A percentile compares a stretch with the other conserved stretches of the same genome.
Evolutionary conservation across 495 filamentous ascomycete genomes (phyloP).

Genomic region (Hamigera avellanea): DNA sequence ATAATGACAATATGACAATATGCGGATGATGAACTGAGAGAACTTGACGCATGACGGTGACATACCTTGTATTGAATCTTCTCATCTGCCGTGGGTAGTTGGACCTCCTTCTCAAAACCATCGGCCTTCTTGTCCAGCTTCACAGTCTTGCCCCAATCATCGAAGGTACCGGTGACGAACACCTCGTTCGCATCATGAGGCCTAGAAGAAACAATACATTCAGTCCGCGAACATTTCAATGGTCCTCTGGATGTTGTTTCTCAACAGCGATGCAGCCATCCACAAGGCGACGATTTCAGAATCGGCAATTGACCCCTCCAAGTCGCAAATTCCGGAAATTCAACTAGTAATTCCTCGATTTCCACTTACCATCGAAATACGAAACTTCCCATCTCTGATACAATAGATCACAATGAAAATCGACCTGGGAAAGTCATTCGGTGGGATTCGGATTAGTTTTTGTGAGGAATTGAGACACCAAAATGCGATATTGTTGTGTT

Average conservation of each 20-base stretch:
- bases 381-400: constrained; percentile 25
- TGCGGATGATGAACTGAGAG: too few species aligned
- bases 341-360: too few species aligned
- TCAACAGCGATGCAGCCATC: neutral
- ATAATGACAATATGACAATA: too few species aligned
- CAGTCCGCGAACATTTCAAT: neutral
- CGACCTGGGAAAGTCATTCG: too few species aligned
- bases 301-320: neutral
- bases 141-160: constrained; percentile 80
- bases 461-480: too few species aligned
- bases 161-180: constrained; percentile 91
- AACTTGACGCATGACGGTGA: too few species aligned
- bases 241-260: too few species aligned
- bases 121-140: constrained; percentile 63
- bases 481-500: too few species aligned
- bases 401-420: too few species aligned
- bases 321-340: neutral
- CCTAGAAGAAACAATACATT: constrained; percentile 32
- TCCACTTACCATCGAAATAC: constrained; percentile 33
- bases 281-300: neutral
- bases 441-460: too few species aligned
- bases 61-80: constrained; percentile 81
- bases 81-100: constrained; percentile 44
- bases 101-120: constrained; percentile 65
- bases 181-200: constrained; percentile 70